Evolutionary conservation across 768 basidiomycete genomes (phyloP).

Genomic region (Tylopilus felleus): DNA sequence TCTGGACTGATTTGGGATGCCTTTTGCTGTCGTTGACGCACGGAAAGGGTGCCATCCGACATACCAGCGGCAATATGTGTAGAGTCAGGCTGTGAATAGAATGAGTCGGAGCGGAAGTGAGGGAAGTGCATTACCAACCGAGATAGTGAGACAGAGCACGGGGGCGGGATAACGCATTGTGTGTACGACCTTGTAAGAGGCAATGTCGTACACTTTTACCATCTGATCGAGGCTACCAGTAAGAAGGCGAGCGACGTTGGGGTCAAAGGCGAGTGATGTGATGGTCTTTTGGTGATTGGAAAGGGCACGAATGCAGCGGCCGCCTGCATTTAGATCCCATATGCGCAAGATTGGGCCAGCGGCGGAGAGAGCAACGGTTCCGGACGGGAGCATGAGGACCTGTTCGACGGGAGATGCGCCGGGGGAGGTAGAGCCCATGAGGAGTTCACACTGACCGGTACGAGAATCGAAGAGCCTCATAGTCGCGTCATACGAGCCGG

Average conservation of each 20-base stretch:
- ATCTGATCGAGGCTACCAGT: constrained; percentile 94
- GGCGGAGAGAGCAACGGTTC: constrained; percentile 77
- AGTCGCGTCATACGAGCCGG: constrained; percentile 94
- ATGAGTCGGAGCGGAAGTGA: constrained; percentile 7
- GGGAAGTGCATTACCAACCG: constrained; percentile 45
- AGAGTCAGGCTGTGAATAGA: constrained; percentile 73
- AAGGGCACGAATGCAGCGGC: constrained; percentile 82
- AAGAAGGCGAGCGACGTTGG: constrained; percentile 71
- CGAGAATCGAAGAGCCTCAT: constrained; percentile 85
- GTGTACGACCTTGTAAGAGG: constrained; percentile 91
- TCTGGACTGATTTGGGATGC: constrained; percentile 49
- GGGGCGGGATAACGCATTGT: constrained; percentile 98
- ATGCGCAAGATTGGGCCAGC: constrained; percentile 90
- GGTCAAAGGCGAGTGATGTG: constrained; percentile 81
- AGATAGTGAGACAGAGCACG: constrained; percentile 84
- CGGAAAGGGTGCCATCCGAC: constrained; percentile 97
- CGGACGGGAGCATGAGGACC: constrained; percentile 89
- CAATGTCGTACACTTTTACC: constrained; percentile 98
- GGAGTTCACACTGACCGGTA: constrained; percentile 79
- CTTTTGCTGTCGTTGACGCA: constrained; percentile 83
- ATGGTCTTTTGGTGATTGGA: constrained; percentile 99
- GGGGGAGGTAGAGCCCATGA: constrained; percentile 51
- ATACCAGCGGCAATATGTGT: constrained; percentile 97
- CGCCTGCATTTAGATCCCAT: constrained; percentile 94
- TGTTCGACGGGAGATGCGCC: constrained; percentile 74